Conservation (phyloP, 192 early-diverging fungal species). For the Coemansia sp. region DNA sequence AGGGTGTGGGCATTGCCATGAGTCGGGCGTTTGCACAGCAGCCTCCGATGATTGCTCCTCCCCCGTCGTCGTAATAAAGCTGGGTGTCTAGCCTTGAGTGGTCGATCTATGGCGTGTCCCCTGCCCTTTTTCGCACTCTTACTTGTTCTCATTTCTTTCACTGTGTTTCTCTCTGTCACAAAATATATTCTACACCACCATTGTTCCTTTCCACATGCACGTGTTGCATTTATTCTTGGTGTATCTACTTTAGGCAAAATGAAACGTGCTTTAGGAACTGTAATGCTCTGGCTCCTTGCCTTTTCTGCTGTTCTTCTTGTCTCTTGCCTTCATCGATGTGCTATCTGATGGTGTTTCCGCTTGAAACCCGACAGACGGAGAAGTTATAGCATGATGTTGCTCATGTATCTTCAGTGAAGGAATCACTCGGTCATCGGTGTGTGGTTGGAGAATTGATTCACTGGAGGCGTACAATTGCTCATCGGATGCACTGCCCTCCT, state of each 20-base stretch:
- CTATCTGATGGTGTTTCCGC: background rate
- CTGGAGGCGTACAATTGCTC: background rate
- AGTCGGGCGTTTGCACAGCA: slow-evolving; percentile 65
- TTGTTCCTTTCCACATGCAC: background rate
- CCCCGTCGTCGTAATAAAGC: slow-evolving; percentile 31
- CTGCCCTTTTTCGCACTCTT: background rate
- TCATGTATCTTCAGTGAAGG: background rate
- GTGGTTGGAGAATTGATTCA: background rate
- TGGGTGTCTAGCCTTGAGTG: background rate
- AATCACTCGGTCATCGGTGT: background rate
- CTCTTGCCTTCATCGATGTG: background rate
- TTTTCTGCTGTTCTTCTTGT: slow-evolving; percentile 21
- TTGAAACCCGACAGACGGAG: background rate
- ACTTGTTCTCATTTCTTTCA: background rate
- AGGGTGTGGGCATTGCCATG: slow-evolving; percentile 87
- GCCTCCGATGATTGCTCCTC: slow-evolving; percentile 56
- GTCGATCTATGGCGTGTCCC: background rate
- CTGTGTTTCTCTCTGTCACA: background rate
- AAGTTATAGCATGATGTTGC: background rate
- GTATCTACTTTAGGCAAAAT: background rate
- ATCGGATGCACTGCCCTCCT: background rate
- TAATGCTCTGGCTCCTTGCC: slow-evolving; percentile 42
- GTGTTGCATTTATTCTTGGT: background rate
- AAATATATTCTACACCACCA: background rate
- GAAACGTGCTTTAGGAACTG: background rate